phyloP scores from a whole-genome alignment of 257 asterid genomes.

The Salvia rosmarinus region DNA sequence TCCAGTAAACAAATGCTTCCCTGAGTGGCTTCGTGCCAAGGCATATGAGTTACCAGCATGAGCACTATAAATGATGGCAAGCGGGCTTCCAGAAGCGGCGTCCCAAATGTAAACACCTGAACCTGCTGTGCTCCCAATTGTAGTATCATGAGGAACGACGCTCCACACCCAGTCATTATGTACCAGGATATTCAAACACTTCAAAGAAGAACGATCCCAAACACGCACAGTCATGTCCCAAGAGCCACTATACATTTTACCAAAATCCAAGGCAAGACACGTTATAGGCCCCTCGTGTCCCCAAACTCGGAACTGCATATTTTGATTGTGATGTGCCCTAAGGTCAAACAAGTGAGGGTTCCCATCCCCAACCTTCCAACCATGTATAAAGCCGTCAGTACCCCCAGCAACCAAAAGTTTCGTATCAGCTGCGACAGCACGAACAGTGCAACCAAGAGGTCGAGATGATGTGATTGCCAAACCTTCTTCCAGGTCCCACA shows the following conservation, averaged over 20 bases:
- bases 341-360: slow-evolving; percentile 81
- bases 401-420: slow-evolving; percentile 93
- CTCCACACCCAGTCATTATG: slow-evolving; percentile 98
- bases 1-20: slow-evolving; percentile 84
- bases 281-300: slow-evolving; percentile 92
- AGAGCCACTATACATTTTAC: slow-evolving; percentile 86
- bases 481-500: slow-evolving; percentile 98
- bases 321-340: slow-evolving; percentile 56
- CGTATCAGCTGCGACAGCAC: slow-evolving; percentile 89
- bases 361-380: slow-evolving; percentile 86
- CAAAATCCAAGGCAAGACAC: slow-evolving; percentile 80
- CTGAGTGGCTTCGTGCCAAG: slow-evolving; percentile 83
- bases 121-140: slow-evolving; percentile 81
- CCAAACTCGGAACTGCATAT: slow-evolving; percentile 76
- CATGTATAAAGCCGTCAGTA: slow-evolving; percentile 90
- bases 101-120: slow-evolving; percentile 82
- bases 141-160: slow-evolving; percentile 77
- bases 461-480: slow-evolving; percentile 74
- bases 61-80: slow-evolving; percentile 44
- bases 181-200: slow-evolving; percentile 66
- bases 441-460: slow-evolving; percentile 90
- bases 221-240: slow-evolving; percentile 95
- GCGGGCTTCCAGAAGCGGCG: slow-evolving; percentile 46
- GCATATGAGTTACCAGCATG: slow-evolving; percentile 71
- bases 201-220: slow-evolving; percentile 76